Evolutionary conservation across 352 stramenopile species (phyloP).

Genomic region (Phytophthora macrochlamydospora): DNA sequence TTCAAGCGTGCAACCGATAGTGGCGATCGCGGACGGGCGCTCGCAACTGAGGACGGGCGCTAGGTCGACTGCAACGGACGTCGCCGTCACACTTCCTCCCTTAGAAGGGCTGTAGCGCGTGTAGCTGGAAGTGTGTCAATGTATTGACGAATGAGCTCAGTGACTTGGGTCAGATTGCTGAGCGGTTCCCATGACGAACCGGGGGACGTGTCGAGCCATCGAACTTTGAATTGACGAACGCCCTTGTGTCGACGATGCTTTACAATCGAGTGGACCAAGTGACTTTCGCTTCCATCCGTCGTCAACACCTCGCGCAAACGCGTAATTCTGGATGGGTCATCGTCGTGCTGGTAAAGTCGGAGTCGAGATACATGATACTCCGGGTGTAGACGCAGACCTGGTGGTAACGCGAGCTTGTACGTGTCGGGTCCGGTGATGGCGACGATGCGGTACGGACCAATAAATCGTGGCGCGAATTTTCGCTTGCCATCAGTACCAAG

Average conservation of each 20-base stretch:
- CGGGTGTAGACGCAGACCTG: slow-evolving; percentile 1
- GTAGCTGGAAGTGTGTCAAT: slow-evolving; percentile 4
- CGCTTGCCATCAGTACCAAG: background rate
- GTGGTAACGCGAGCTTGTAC: background rate
- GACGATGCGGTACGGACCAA: slow-evolving; percentile 5
- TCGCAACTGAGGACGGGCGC: background rate
- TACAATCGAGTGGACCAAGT: background rate
- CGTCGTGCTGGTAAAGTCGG: background rate
- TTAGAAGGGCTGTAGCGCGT: slow-evolving; percentile 9
- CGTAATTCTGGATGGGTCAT: background rate
- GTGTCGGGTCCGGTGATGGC: background rate
- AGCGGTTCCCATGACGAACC: slow-evolving; percentile 4
- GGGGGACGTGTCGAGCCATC: background rate
- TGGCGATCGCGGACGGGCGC: background rate
- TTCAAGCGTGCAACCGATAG: background rate
- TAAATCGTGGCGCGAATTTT: slow-evolving; percentile 8
- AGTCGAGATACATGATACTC: slow-evolving; percentile 9
- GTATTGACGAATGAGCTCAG: slow-evolving; percentile 1
- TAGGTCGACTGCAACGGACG: background rate
- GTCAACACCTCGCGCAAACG: background rate
- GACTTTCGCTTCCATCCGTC: background rate
- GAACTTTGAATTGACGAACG: background rate
- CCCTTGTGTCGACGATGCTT: background rate
- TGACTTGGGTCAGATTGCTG: background rate
- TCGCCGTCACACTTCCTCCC: slow-evolving; percentile 2